These are phyloP conservation scores for Plasmodium reichenowi DNA, from an alignment of 169 alveolate species.

Conservation along the genomic window DNA sequence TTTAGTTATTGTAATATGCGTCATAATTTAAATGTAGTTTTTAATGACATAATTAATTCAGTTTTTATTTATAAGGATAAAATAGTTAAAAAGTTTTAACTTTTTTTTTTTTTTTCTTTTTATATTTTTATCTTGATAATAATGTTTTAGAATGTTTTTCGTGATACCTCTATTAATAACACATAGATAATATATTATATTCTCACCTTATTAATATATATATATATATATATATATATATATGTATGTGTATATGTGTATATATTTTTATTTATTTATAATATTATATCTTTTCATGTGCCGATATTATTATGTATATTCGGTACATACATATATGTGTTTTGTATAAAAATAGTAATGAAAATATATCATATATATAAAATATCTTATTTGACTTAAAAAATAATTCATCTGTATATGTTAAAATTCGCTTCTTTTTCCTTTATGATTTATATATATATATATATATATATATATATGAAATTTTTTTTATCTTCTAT, in stretches of 20 bases:
- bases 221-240: neutral
- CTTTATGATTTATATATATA: too few relatives aligned
- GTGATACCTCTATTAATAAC: neutral
- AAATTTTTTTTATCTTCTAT: too few relatives aligned
- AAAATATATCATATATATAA: too few relatives aligned
- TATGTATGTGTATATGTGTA: neutral
- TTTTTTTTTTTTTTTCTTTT: neutral
- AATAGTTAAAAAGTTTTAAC: constrained; percentile 32
- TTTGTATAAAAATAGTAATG: too few relatives aligned
- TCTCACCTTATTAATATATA: neutral
- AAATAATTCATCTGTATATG: too few relatives aligned
- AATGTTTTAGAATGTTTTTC: neutral
- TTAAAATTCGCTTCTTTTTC: too few relatives aligned
- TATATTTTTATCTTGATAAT: neutral
- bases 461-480: too few relatives aligned
- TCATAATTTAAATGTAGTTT: constrained; percentile 21
- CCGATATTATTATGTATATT: too few relatives aligned
- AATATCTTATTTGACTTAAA: too few relatives aligned
- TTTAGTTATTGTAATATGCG: constrained; percentile 65
- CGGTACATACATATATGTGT: too few relatives aligned
- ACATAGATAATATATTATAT: neutral
- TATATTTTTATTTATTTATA: neutral
- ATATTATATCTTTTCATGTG: neutral
- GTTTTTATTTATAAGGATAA: constrained; percentile 38
- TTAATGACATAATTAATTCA: constrained; percentile 41